Percentiles rank a stretch among this genome's conserved stretches.
Evolutionary conservation across 2,329 filamentous ascomycete genomes (phyloP).

Genomic region (Cladosporium sp.): DNA sequence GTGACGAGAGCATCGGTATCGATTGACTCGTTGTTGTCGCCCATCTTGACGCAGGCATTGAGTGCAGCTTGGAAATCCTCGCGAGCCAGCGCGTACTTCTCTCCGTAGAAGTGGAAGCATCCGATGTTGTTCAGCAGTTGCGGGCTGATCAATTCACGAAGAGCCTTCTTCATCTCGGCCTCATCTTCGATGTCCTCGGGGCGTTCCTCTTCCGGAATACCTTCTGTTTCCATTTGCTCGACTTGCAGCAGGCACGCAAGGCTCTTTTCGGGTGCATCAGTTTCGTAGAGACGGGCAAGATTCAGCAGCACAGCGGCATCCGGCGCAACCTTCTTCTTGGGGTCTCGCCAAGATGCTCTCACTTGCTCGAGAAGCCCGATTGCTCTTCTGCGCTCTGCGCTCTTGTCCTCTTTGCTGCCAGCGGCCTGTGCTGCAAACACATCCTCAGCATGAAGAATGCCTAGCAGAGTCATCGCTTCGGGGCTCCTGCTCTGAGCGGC

Average conservation of each 20-base stretch:
- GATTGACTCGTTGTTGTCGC: conserved; percentile 61
- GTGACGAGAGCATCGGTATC: conserved; percentile 91
- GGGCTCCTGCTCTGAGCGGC: conserved; percentile 75
- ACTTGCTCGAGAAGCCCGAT: conserved; percentile 78
- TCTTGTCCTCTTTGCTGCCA: conserved; percentile 78
- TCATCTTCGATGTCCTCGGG: conserved; percentile 42
- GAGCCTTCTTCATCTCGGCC: conserved; percentile 36
- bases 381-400: conserved; percentile 77
- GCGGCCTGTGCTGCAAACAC: conserved; percentile 72
- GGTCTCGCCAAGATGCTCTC: conserved; percentile 82
- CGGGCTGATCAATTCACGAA: conserved; percentile 76
- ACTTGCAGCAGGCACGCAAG: conserved; percentile 87
- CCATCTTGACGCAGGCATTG: conserved; percentile 75
- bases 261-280: conserved; percentile 78
- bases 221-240: conserved; percentile 79
- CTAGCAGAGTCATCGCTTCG: conserved; percentile 87
- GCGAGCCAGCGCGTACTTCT: conserved; percentile 72
- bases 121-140: conserved; percentile 96
- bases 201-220: conserved; percentile 64
- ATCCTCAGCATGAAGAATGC: conserved; percentile 89
- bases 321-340: conserved; percentile 72
- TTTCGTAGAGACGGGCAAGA: conserved; percentile 84
- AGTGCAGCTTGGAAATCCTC: conserved; percentile 90
- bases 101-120: conserved; percentile 86
- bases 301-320: conserved; percentile 88